Evolutionary conservation across 75 land plant genomes (phyloP).

Genomic region (Selaginella moellendorffii): DNA sequence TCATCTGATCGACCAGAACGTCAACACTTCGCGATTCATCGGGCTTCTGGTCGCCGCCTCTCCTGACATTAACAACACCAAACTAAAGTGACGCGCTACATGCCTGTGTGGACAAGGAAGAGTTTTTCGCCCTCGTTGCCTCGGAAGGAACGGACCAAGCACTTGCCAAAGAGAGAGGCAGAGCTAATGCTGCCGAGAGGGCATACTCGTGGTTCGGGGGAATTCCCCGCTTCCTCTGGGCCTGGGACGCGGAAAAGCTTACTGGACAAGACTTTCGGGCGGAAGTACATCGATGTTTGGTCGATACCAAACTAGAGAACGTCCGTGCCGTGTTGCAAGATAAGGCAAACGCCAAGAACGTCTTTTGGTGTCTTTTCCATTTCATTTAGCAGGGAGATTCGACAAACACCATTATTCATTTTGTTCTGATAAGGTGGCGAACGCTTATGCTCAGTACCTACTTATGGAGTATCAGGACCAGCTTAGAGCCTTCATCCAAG

Average conservation of each 20-base stretch:
- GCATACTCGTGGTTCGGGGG: not conserved
- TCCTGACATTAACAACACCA: not conserved
- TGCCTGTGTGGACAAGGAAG: not conserved
- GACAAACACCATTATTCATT: not conserved
- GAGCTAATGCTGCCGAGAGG: not conserved
- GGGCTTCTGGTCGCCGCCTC: too few species aligned
- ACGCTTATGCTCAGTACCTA: not conserved
- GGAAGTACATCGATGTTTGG: not conserved
- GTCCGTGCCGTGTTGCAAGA: not conserved
- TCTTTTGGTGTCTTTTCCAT: not conserved
- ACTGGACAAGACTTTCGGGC: not conserved
- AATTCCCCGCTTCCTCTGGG: not conserved
- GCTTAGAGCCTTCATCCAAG: not conserved
- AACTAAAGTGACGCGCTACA: not conserved
- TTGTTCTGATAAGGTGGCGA: not conserved
- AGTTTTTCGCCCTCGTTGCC: not conserved
- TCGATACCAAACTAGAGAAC: not conserved
- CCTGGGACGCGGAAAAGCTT: not conserved
- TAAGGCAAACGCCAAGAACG: not conserved
- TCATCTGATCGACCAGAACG: too few species aligned
- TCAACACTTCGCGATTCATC: too few species aligned
- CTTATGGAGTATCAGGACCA: not conserved
- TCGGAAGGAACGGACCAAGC: not conserved
- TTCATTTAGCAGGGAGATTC: not conserved
- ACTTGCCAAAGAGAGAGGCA: not conserved